Evolutionary conservation across 2,329 filamentous ascomycete species (phyloP).

Genomic region (Fusarium nodosum): DNA sequence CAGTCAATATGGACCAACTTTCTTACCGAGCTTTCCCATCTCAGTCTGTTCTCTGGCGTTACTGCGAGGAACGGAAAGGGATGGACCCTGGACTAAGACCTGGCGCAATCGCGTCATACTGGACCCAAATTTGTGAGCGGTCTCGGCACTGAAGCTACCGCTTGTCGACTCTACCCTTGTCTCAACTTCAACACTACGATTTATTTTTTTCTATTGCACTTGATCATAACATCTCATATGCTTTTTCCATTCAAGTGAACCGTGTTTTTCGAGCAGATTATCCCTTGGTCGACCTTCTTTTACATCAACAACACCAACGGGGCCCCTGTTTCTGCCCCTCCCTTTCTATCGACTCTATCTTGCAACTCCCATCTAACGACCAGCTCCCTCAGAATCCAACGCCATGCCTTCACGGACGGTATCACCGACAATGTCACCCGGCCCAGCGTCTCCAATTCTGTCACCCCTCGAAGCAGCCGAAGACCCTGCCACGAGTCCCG

Average conservation of each 20-base stretch:
- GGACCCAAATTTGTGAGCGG: slow-evolving; percentile 33
- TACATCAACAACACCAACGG: not conserved
- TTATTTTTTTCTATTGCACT: not conserved
- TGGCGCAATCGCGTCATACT: slow-evolving; percentile 44
- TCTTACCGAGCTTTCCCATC: not conserved
- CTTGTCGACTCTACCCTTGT: slow-evolving; percentile 27
- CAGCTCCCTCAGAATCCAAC: slow-evolving; percentile 28
- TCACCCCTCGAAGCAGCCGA: slow-evolving; percentile 46
- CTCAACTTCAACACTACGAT: slow-evolving; percentile 13
- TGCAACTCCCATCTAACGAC: slow-evolving; percentile 16
- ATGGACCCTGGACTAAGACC: slow-evolving; percentile 21
- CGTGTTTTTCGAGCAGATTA: accelerated
- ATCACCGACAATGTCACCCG: slow-evolving; percentile 45
- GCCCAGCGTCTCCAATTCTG: slow-evolving; percentile 44
- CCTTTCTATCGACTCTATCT: not conserved
- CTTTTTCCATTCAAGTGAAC: accelerated
- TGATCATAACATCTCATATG: not conserved
- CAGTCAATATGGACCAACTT: slow-evolving; percentile 12
- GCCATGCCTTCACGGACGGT: slow-evolving; percentile 46
- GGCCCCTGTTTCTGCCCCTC: slow-evolving; percentile 25
- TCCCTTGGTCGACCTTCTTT: not conserved
- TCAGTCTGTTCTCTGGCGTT: slow-evolving; percentile 1
- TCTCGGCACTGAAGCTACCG: slow-evolving; percentile 36
- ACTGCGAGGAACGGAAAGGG: slow-evolving; percentile 3
- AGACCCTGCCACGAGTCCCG: slow-evolving; percentile 60